Conservation (phyloP, 1,284 basidiomycete species). For the Trichosporon asahii region DNA sequence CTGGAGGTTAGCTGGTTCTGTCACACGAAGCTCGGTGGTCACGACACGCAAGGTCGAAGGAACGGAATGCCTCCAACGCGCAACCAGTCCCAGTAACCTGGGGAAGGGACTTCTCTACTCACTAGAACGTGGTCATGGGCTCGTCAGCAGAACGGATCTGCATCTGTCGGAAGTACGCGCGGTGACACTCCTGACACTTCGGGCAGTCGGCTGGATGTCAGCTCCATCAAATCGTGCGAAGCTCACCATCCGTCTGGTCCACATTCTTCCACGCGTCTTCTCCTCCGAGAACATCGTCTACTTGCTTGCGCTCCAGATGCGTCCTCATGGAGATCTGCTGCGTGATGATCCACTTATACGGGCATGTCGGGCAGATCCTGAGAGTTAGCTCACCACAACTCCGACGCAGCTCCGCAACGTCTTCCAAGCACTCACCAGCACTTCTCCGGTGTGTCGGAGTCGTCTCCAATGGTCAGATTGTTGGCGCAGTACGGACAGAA, state of each 20-base stretch:
- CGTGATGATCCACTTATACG: slow-evolving; percentile 86
- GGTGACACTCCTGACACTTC: slow-evolving; percentile 78
- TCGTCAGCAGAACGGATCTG: slow-evolving; percentile 96
- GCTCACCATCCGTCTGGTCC: slow-evolving; percentile 74
- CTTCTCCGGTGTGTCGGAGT: slow-evolving; percentile 44
- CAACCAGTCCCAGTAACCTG: not conserved
- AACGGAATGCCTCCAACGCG: no score
- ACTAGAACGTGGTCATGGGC: slow-evolving; percentile 93
- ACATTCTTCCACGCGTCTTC: slow-evolving; percentile 95
- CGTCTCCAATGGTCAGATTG: slow-evolving; percentile 67
- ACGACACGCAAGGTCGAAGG: not conserved
- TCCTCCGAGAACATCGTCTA: slow-evolving; percentile 91
- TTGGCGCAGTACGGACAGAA: slow-evolving; percentile 97
- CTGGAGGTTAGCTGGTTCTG: slow-evolving; percentile 26
- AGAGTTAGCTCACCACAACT: slow-evolving; percentile 36
- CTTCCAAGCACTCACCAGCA: slow-evolving; percentile 53
- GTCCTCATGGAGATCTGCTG: slow-evolving; percentile 77
- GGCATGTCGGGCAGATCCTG: slow-evolving; percentile 91
- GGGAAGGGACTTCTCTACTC: slow-evolving; percentile 19
- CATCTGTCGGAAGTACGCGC: slow-evolving; percentile 89
- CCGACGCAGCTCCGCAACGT: slow-evolving; percentile 57
- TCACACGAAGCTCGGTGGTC: not conserved
- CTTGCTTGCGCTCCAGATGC: slow-evolving; percentile 74
- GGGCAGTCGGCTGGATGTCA: slow-evolving; percentile 58
- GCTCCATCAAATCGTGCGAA: not conserved